Evolutionary conservation across 1,284 basidiomycete genomes (phyloP), one percentile per base, ranked within the genome.

Genomic region (Naganishia sp.): DNA sequence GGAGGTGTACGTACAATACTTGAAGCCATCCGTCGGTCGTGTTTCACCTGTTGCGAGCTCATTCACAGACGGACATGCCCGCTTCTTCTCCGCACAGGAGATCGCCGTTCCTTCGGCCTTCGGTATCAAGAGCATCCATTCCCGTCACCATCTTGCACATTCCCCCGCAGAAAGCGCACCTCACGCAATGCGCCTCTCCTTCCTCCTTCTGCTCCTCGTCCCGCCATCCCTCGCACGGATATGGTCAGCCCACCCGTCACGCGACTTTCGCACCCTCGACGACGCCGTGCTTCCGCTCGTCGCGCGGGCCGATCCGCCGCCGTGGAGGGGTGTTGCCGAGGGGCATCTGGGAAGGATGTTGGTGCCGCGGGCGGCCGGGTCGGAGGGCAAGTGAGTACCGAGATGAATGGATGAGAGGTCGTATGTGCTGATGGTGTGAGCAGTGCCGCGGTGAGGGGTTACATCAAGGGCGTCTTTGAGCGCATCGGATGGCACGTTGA

Each of bases 401-500:
- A 11, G 10, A 41, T 13, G 25, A 5, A 2, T 13, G 18, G 32
- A 13, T 25, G n/a, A 6, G 17, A 9, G 35, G 35, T 9, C 49
- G 46, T 42, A 62, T 63, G 65, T 62, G 49, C 69, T 67, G 54
- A 67, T 56, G 35, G 58, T 57, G 50, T 41, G 21, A 52, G 88
- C 72, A 92, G 86, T 73, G 92, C 90, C 2, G 73, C 87, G 42
- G 91, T 94, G 68, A 85, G 88, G 65, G 82, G 88, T 65, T 89
- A 94, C 74, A 88, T 95, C 70, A 83, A 86, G 17, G 81, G 84
- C 17, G 86, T 86, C 0, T 81, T 95, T 72, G 83, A 84, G 72
- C 81, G 82, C 21, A 81, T 94, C 47, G 83, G 88, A n/a, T 95
- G 92, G 92, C 85, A 92, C 69, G 81, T 93, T 50, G 90, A 94